Conservation (phyloP, 140 eudicot genomes). For the Ambrosia hybrid region DNA sequence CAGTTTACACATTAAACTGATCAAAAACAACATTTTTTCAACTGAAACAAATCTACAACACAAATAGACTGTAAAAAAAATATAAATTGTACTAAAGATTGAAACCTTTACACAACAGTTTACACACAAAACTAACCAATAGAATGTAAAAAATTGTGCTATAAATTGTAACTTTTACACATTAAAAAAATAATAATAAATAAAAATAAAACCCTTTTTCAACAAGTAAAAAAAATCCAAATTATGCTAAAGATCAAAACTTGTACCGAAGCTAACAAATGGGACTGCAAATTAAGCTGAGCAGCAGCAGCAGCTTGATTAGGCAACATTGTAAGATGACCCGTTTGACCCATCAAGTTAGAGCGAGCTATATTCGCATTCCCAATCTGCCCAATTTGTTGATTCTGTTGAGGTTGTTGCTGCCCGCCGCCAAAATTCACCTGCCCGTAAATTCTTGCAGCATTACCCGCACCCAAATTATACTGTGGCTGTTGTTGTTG, state of each 20-base stretch:
- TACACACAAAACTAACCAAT: no score
- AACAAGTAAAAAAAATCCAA: neutral
- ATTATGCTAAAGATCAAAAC: neutral
- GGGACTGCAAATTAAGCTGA: constrained; percentile 74
- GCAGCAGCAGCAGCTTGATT: constrained; percentile 75
- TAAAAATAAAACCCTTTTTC: no score
- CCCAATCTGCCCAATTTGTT: constrained; percentile 63
- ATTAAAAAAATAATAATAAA: no score
- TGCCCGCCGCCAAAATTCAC: constrained; percentile 63
- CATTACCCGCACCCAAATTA: constrained; percentile 13
- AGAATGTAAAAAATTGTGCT: no score
- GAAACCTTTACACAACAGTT: no score
- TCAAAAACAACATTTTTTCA: no score
- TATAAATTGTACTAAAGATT: no score
- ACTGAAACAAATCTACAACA: no score
- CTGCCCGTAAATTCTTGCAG: constrained; percentile 71
- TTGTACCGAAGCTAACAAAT: constrained; percentile 69
- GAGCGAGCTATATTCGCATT: constrained; percentile 57
- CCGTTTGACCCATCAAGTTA: constrained; percentile 70
- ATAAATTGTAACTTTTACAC: no score
- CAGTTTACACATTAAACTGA: no score
- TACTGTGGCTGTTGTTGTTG: constrained; percentile 31
- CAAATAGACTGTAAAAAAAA: neutral
- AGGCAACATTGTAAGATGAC: constrained; percentile 67
- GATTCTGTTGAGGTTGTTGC: constrained; percentile 47